Conservation (phyloP, 164 flowering plant genomes). For the Taxillus chinensis region DNA sequence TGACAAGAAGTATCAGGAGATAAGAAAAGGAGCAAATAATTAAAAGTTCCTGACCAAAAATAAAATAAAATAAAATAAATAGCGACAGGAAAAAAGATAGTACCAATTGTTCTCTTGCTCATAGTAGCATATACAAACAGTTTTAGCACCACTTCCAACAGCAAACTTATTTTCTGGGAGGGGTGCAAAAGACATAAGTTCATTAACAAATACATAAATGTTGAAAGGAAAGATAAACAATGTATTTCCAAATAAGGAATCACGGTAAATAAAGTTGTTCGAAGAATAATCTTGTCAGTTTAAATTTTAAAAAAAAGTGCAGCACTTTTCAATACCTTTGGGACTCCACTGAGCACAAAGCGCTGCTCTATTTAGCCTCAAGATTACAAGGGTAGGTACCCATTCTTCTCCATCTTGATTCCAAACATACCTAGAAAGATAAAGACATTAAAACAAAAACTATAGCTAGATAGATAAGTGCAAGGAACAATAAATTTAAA, state of each 20-base stretch:
- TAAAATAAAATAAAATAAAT: neutral
- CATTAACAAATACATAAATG: too few relatives aligned
- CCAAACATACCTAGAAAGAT: conserved; percentile 77
- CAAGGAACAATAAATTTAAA: neutral
- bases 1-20: neutral
- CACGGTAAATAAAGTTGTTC: too few relatives aligned
- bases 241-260: too few relatives aligned
- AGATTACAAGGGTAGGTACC: conserved; percentile 97
- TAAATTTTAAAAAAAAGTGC: neutral
- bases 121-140: conserved; percentile 97
- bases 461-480: neutral
- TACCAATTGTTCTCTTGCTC: conserved; percentile 99
- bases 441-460: neutral
- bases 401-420: conserved; percentile 76
- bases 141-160: conserved; percentile 99
- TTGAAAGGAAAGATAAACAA: too few relatives aligned
- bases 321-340: conserved; percentile 37
- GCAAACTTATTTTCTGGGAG: conserved; percentile 93
- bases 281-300: too few relatives aligned
- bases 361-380: conserved; percentile 95
- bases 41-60: neutral
- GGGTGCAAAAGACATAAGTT: too few relatives aligned
- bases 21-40: neutral
- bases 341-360: conserved; percentile 99
- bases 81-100: neutral